Percentiles rank a stretch among this genome's conserved stretches.
phyloP scores from a whole-genome alignment of 2,329 filamentous ascomycete genomes.

The Torrubiella hemipterigena region DNA sequence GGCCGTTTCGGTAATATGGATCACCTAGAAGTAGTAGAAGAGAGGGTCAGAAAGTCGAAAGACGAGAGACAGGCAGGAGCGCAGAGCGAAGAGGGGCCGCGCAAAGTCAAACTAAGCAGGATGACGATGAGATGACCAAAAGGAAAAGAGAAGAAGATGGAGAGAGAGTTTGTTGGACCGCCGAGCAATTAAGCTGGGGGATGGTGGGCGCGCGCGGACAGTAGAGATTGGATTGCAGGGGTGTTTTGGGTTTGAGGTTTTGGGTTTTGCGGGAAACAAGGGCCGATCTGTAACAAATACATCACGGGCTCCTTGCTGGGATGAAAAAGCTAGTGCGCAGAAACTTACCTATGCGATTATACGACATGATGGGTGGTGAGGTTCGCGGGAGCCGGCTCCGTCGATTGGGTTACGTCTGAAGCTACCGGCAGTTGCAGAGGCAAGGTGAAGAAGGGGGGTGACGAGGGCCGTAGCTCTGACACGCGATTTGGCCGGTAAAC shows the following conservation, averaged over 20 bases:
- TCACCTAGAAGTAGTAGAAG: conserved; percentile 29
- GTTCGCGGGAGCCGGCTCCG: too few relatives aligned
- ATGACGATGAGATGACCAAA: not conserved
- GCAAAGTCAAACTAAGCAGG: not conserved
- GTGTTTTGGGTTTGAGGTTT: too few relatives aligned
- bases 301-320: not conserved
- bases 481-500: too few relatives aligned
- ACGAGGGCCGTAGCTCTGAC: too few relatives aligned
- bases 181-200: too few relatives aligned
- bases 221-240: not conserved
- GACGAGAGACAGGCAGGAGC: not conserved
- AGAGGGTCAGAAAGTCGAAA: not conserved
- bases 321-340: not conserved
- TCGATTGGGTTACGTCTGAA: too few relatives aligned
- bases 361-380: not conserved
- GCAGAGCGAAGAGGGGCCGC: not conserved
- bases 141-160: conserved; percentile 2
- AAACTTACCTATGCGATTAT: not conserved
- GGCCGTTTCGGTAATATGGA: conserved; percentile 34
- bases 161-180: too few relatives aligned
- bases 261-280: not conserved
- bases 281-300: not conserved
- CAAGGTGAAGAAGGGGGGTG: too few relatives aligned
- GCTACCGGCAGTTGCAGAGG: too few relatives aligned
- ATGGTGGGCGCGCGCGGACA: not conserved